Conservation (phyloP, 768 basidiomycete species). For the Pseudohyphozyma bogoriensis region DNA sequence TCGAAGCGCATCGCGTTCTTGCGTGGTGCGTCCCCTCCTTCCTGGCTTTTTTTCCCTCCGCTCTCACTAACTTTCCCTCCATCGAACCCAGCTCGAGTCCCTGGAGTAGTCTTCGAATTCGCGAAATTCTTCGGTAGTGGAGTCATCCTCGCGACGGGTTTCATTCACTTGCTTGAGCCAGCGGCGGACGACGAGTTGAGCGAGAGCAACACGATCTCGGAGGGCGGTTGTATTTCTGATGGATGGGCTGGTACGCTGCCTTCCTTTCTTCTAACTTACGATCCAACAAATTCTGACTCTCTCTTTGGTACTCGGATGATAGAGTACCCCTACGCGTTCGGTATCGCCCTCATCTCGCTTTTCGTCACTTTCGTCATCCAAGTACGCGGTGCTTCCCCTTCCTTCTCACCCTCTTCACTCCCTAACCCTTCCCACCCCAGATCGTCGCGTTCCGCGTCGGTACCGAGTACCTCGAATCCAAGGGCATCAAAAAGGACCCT, state of each 20-base stretch:
- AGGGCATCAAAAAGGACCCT: slow-evolving; percentile 7
- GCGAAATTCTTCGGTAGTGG: slow-evolving; percentile 28
- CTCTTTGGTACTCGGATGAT: background rate
- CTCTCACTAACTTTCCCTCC: background rate
- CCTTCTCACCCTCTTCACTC: too few relatives aligned
- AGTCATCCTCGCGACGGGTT: slow-evolving; percentile 33
- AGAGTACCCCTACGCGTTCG: slow-evolving; percentile 14
- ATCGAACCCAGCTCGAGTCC: background rate
- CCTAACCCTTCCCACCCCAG: too few relatives aligned
- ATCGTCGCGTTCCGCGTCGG: slow-evolving; percentile 32
- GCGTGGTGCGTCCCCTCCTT: slow-evolving; percentile 19
- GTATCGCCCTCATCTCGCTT: slow-evolving; percentile 32
- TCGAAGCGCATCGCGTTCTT: slow-evolving; percentile 25
- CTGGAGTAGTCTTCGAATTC: too few relatives aligned
- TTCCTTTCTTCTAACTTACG: background rate
- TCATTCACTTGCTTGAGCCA: slow-evolving; percentile 33
- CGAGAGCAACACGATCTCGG: slow-evolving; percentile 2
- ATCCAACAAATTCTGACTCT: background rate
- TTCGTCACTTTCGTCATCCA: slow-evolving; percentile 32
- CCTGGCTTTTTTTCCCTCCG: background rate
- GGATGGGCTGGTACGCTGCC: slow-evolving; percentile 32
- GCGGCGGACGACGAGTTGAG: slow-evolving; percentile 26
- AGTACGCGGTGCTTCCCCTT: too few relatives aligned
- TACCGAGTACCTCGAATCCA: slow-evolving; percentile 22
- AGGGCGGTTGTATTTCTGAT: slow-evolving; percentile 32